A percentile compares a stretch with the other conserved stretches of the same genome.
phyloP scores from a whole-genome alignment of 257 asterid species.

The Agastache rugosa region DNA sequence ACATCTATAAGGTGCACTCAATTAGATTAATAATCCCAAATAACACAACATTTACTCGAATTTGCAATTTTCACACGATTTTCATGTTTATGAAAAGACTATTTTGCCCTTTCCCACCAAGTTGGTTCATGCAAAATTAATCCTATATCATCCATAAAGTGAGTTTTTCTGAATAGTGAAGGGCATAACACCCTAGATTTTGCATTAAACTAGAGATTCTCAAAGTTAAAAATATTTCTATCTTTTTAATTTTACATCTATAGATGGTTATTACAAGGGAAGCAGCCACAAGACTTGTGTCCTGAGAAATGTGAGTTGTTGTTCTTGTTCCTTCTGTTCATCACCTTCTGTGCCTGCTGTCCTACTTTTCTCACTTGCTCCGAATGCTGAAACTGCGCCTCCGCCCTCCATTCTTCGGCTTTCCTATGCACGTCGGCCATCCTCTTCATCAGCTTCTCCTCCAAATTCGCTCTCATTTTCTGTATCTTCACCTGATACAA shows the following conservation, averaged over 20 bases:
- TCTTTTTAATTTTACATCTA: background rate
- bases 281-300: slow-evolving; percentile 74
- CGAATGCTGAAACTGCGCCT: slow-evolving; percentile 78
- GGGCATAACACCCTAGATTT: background rate
- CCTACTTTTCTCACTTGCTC: slow-evolving; percentile 68
- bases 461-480: slow-evolving; percentile 88
- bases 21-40: too few species aligned
- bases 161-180: background rate
- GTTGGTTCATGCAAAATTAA: background rate
- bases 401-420: slow-evolving; percentile 90
- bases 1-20: too few species aligned
- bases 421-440: slow-evolving; percentile 88
- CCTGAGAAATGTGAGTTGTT: slow-evolving; percentile 47
- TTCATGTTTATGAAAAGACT: background rate
- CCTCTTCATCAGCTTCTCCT: slow-evolving; percentile 89
- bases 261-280: slow-evolving; percentile 71
- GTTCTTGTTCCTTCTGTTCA: slow-evolving; percentile 48
- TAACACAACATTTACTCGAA: too few species aligned
- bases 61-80: too few species aligned
- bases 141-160: background rate
- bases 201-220: slow-evolving; percentile 17
- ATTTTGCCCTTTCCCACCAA: background rate
- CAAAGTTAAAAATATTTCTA: slow-evolving; percentile 3
- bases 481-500: slow-evolving; percentile 81
- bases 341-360: slow-evolving; percentile 53